These are phyloP conservation scores for Cutaneotrichosporon dermatis DNA, from an alignment of 1,284 basidiomycete genomes.

Conservation along the genomic window DNA sequence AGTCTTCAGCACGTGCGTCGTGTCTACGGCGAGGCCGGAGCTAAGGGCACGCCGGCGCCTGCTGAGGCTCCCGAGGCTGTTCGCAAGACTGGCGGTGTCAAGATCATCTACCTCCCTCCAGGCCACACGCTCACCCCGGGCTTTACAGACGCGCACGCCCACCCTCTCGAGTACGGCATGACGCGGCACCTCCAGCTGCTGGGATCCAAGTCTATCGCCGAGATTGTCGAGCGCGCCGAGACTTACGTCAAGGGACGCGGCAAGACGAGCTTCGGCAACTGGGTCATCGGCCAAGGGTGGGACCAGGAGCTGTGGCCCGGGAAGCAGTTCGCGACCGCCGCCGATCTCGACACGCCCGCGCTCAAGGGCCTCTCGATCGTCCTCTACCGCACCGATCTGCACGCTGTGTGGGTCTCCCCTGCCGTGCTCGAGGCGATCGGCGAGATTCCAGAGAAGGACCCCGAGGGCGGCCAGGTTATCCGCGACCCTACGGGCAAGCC, in stretches of 20 bases:
- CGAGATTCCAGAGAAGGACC: conserved; percentile 53
- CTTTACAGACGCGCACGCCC: conserved; percentile 65
- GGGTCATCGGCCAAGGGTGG: conserved; percentile 88
- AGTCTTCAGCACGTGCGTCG: conserved; percentile 51
- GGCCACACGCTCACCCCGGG: conserved; percentile 44
- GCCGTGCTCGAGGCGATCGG: conserved; percentile 61
- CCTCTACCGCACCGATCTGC: conserved; percentile 70
- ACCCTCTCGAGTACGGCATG: conserved; percentile 38
- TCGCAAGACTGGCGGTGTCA: conserved; percentile 34
- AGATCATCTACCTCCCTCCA: conserved; percentile 35
- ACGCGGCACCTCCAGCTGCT: conserved; percentile 63
- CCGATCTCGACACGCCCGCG: conserved; percentile 61
- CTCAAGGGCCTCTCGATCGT: conserved; percentile 64
- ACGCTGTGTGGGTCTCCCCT: conserved; percentile 76
- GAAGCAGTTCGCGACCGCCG: conserved; percentile 70
- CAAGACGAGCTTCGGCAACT: conserved; percentile 57
- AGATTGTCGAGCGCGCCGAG: conserved; percentile 62
- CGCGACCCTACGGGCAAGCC: conserved; percentile 62
- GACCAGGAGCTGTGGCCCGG: conserved; percentile 69
- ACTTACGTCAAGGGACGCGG: conserved; percentile 53
- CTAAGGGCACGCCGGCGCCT: conserved; percentile 6
- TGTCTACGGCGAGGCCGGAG: conserved; percentile 43
- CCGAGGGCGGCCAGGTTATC: conserved; percentile 72
- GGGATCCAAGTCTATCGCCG: conserved; percentile 57
- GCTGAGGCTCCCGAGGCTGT: conserved; percentile 22